A percentile compares a stretch with the other conserved stretches of the same genome.
These are phyloP conservation scores for Ustilago crameri DNA, from an alignment of 1,284 basidiomycete genomes.

Conservation along the genomic window DNA sequence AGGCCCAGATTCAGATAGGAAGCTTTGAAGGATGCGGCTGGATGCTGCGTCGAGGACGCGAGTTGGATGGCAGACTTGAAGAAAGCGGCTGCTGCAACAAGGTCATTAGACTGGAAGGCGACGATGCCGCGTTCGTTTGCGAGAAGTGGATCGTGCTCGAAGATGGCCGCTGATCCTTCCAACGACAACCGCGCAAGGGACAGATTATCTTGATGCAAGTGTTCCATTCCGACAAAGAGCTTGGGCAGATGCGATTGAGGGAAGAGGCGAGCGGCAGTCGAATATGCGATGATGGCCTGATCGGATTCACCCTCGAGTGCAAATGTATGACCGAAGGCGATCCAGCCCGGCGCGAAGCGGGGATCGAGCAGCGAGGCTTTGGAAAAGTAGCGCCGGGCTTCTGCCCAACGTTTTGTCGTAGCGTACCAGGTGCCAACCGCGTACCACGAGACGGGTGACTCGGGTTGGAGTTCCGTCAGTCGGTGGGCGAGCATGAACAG, in stretches of 20 bases:
- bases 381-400: slow-evolving; percentile 69
- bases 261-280: slow-evolving; percentile 92
- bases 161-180: slow-evolving; percentile 80
- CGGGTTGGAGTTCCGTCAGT: slow-evolving; percentile 88
- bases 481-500: slow-evolving; percentile 96
- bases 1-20: slow-evolving; percentile 75
- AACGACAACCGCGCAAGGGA: slow-evolving; percentile 87
- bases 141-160: slow-evolving; percentile 85
- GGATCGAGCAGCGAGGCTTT: slow-evolving; percentile 98
- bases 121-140: slow-evolving; percentile 93
- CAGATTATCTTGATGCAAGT: slow-evolving; percentile 87
- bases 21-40: slow-evolving; percentile 82
- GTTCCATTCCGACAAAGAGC: slow-evolving; percentile 97
- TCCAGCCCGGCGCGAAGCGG: slow-evolving; percentile 94
- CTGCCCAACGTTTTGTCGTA: slow-evolving; percentile 77
- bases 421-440: slow-evolving; percentile 98
- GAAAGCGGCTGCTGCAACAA: slow-evolving; percentile 74
- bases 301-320: slow-evolving; percentile 95
- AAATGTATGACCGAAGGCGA: slow-evolving; percentile 96
- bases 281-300: slow-evolving; percentile 96
- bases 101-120: slow-evolving; percentile 83
- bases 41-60: slow-evolving; percentile 78
- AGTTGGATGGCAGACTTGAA: slow-evolving; percentile 72
- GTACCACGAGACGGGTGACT: slow-evolving; percentile 94
- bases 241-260: slow-evolving; percentile 91